Evolutionary conservation across 2,329 filamentous ascomycete genomes (phyloP).

Genomic region (Basipetospora chlamydospora): DNA sequence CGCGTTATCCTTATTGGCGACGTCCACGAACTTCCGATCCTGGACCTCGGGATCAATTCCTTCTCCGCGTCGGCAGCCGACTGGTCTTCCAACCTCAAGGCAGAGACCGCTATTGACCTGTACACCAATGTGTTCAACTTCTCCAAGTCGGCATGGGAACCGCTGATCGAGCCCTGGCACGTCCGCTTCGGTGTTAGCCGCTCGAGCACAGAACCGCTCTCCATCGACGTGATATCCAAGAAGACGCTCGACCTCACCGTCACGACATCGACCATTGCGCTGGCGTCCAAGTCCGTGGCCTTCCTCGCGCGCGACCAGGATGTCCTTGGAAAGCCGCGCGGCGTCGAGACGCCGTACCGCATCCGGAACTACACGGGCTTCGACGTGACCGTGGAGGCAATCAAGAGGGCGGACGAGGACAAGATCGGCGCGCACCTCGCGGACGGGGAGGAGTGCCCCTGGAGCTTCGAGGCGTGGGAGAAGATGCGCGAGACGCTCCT

Average conservation of each 20-base stretch:
- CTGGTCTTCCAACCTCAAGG: constrained; percentile 79
- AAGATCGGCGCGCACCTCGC: constrained; percentile 61
- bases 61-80: constrained; percentile 76
- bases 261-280: constrained; percentile 83
- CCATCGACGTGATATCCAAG: constrained; percentile 74
- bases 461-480: constrained; percentile 94
- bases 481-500: constrained; percentile 89
- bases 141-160: constrained; percentile 97
- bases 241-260: constrained; percentile 86
- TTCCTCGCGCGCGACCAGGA: constrained; percentile 75
- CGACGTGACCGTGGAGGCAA: constrained; percentile 49
- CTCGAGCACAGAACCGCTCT: constrained; percentile 44
- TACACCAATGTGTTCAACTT: constrained; percentile 98
- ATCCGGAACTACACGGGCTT: constrained; percentile 96
- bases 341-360: constrained; percentile 80
- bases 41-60: constrained; percentile 85
- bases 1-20: constrained; percentile 91
- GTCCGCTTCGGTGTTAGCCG: constrained; percentile 81
- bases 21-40: constrained; percentile 82
- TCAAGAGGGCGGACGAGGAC: neutral
- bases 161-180: constrained; percentile 89
- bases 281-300: constrained; percentile 83
- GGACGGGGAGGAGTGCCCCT: constrained; percentile 83
- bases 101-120: constrained; percentile 79
- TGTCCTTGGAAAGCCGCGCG: constrained; percentile 81